Base-by-base conservation (phyloP, 208 protist species). In the Spongospora subterranea region DNA sequence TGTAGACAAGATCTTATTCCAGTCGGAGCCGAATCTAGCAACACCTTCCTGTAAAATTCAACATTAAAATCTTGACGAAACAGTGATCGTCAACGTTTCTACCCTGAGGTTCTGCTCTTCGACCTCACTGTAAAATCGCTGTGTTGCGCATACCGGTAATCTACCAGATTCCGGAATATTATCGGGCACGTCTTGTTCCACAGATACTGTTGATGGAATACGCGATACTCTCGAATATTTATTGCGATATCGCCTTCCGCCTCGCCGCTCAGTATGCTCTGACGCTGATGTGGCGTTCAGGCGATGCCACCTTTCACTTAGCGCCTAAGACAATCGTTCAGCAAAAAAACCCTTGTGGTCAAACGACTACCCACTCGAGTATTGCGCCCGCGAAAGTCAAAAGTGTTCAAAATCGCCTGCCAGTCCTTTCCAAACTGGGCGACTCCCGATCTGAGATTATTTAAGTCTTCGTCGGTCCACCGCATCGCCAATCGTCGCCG, bases 121-220 rank as follows among this genome's bases (percentile, higher is more conserved):
- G 17, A 40, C n/a, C 40, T 82, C 71, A 82, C 17, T 82, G n/a
- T 82, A 82, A n/a, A 82, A 82, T n/a, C 71, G 6, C 71, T 60
- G 50, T 24, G 50, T 60, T 60, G 50, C 50, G 24, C 50, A 60
- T 6, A 60, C 24, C 13, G 6, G 50, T 24, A 24, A 60, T 60
- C 50, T 60, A 60, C 24, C 50, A 24, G 13, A 6, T 6, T 60
- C 24, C 50, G 6, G 13, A 29, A 24, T 60, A 24, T 6, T 29
- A 6, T 60, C 50, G 24, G 50, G 50, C 6, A 60, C 50, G 50
- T 60, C 50, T 60, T 24, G 50, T 60, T 60, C 50, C 24, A 24
- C 50, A 6, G 50, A 6, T 24, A 60, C 50, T 6, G 13, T 60
- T 60, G 50, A 6, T 60, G 50, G 50, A 6, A 60, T 6, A 24